Conservation (phyloP, 192 early-diverging fungal genomes). For the Spinellus fusiger region DNA sequence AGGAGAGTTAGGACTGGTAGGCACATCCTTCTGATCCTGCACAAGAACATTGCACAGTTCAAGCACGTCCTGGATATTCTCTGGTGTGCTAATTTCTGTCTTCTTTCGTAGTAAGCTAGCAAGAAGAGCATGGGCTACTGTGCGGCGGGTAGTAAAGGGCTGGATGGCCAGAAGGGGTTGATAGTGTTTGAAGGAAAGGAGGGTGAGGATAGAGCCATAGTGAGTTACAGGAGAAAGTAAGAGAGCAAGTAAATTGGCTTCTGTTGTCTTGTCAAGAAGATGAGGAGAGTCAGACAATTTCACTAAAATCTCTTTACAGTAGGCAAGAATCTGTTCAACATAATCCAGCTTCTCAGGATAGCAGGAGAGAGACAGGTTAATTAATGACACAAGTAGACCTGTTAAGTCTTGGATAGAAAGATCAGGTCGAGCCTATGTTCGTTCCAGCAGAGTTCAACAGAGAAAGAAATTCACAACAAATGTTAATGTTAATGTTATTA, state of each 20-base stretch:
- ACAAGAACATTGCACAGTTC: conserved; percentile 74
- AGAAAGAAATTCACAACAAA: too few relatives aligned
- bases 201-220: conserved; percentile 64
- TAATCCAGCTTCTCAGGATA: conserved; percentile 83
- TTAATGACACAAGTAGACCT: conserved; percentile 78
- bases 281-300: conserved; percentile 55
- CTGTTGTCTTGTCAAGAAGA: conserved; percentile 60
- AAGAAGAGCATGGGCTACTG: conserved; percentile 75
- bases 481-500: too few relatives aligned
- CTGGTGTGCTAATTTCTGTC: conserved; percentile 57
- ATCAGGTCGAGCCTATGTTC: conserved; percentile 73
- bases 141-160: conserved; percentile 71
- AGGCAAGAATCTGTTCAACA: conserved; percentile 86
- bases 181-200: conserved; percentile 67
- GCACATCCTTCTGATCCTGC: conserved; percentile 66
- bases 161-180: conserved; percentile 82
- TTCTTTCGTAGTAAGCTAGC: conserved; percentile 60
- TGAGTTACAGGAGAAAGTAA: conserved; percentile 76
- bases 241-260: conserved; percentile 70
- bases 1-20: conserved; percentile 23
- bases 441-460: neutral
- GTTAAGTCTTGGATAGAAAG: conserved; percentile 87
- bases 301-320: conserved; percentile 68
- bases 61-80: conserved; percentile 72
- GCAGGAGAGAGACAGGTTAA: conserved; percentile 83